Percentiles rank a stretch among this genome's conserved stretches.
These are phyloP conservation scores for Oidiodendron maius DNA, from an alignment of 495 filamentous ascomycete species.

Conservation along the genomic window DNA sequence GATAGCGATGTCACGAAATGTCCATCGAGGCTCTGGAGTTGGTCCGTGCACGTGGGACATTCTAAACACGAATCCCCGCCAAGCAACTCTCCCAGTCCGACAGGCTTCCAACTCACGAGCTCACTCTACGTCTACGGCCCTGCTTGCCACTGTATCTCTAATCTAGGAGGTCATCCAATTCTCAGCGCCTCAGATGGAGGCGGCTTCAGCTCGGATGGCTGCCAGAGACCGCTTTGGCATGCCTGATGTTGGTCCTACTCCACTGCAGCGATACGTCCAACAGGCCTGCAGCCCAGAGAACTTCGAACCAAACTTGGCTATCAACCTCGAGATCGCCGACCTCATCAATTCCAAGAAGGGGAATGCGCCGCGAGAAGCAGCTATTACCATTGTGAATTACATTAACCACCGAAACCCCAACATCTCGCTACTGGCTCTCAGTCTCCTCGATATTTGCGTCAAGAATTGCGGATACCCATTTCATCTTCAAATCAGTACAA, in stretches of 20 bases:
- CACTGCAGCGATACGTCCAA: conserved; percentile 90
- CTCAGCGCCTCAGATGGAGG: conserved; percentile 61
- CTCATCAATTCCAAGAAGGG: conserved; percentile 97
- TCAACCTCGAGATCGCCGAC: conserved; percentile 95
- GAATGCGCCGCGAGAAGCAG: conserved; percentile 92
- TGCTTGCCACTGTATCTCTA: not conserved
- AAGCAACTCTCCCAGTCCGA: too few relatives aligned
- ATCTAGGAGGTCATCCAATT: conserved; percentile 4
- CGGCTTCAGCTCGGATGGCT: conserved; percentile 89
- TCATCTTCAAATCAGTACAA: conserved; percentile 96
- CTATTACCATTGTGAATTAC: conserved; percentile 86
- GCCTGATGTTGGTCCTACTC: conserved; percentile 71
- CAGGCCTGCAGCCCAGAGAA: conserved; percentile 94
- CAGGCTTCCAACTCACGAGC: conserved; percentile 7
- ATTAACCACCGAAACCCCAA: conserved; percentile 96
- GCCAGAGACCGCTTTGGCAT: conserved; percentile 91
- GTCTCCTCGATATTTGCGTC: conserved; percentile 95
- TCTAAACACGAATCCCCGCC: not conserved
- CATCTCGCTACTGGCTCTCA: conserved; percentile 81
- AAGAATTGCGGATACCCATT: conserved; percentile 99
- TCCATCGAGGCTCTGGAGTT: not conserved
- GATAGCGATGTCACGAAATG: too few relatives aligned
- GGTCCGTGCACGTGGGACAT: not conserved
- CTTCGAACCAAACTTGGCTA: conserved; percentile 93
- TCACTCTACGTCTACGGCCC: conserved; percentile 9